Evolutionary conservation across 2,329 filamentous ascomycete species (phyloP), one percentile per base, ranked within the genome.

Genomic region (Sporothrix variecibatus): DNA sequence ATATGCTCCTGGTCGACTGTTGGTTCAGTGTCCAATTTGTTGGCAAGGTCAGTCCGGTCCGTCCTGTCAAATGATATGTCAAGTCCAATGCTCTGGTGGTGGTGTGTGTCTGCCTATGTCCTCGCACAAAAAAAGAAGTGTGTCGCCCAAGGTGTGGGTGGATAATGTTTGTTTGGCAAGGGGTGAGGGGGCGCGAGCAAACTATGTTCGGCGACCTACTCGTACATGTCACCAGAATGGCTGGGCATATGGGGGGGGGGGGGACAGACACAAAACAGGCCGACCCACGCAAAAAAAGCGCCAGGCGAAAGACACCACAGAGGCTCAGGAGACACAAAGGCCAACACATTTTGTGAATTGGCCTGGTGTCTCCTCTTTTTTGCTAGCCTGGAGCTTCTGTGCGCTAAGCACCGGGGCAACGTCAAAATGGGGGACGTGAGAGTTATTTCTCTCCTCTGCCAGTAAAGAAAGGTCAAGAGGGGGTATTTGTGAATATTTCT

Each of bases 81-180:
- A 28, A 60, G 71, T 72, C 58, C 43, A 65, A 43, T 46, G 34
- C 31, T 56, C 28, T 17, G 23, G n/a, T 40, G n/a, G 3, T 26
- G 31, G 60, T 64, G 58, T 40, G 58, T 64, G 60, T 31, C 60
- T 68, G 62, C 62, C 38, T 67, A 20, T 31, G 71, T n/a, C 23
- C 53, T 43, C 28, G 20, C 20, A 28, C 40, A 28, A 23, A 15
- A 28, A 17, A 8, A 46, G 23, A 56, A 31, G 31, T 17, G n/a
- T 23, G 67, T 53, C 12, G 11, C 34, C 53, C 65, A 69, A 72
- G 53, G 72, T 73, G 72, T 73, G 72, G n/a, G 72, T 73, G 72
- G 72, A 58, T 70, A 73, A 49, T 28, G 51, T 43, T 70, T 51
- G 7, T 70, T 73, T 64, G 26, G 56, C 40, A 65, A 34, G 69